These are phyloP conservation scores for Candida ortonii DNA, from an alignment of 805 yeast species.

Conservation along the genomic window DNA sequence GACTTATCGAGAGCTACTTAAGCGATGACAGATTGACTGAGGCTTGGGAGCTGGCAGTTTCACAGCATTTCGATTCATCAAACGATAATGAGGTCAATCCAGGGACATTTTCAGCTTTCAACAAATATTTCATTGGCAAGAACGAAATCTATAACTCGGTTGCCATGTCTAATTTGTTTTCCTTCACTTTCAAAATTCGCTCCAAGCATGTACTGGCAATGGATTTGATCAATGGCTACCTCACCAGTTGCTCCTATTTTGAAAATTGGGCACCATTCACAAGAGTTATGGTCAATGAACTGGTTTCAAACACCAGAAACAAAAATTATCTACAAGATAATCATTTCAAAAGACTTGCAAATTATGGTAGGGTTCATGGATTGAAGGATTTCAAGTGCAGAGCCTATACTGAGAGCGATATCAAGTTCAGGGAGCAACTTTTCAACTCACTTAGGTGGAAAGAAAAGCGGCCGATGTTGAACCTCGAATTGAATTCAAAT, in stretches of 20 bases:
- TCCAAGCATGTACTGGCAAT: slow-evolving; percentile 16
- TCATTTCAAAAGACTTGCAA: slow-evolving; percentile 17
- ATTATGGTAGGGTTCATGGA: slow-evolving; percentile 25
- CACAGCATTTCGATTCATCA: slow-evolving; percentile 1
- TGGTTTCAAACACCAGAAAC: slow-evolving; percentile 7
- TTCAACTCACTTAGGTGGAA: slow-evolving; percentile 21
- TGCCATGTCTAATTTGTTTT: slow-evolving; percentile 25
- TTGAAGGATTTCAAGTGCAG: slow-evolving; percentile 19
- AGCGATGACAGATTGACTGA: slow-evolving; percentile 11
- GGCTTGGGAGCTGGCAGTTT: slow-evolving; percentile 19
- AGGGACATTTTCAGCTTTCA: slow-evolving; percentile 22
- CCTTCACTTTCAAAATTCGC: slow-evolving; percentile 10
- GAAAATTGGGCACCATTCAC: slow-evolving; percentile 26
- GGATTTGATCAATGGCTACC: slow-evolving; percentile 19
- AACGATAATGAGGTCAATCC: slow-evolving; percentile 9
- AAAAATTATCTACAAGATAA: slow-evolving; percentile 10
- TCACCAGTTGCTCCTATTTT: slow-evolving; percentile 22
- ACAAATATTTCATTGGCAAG: slow-evolving; percentile 19
- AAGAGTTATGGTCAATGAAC: slow-evolving; percentile 14
- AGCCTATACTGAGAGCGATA: slow-evolving; percentile 11
- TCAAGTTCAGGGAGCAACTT: slow-evolving; percentile 12
- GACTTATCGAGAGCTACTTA: slow-evolving; percentile 20
- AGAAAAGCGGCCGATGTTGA: slow-evolving; percentile 9
- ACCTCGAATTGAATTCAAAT: slow-evolving; percentile 11
- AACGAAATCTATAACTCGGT: slow-evolving; percentile 24